Evolutionary conservation across 23 red algal genomes (phyloP).

Genomic region (Agarophyton chilense): DNA sequence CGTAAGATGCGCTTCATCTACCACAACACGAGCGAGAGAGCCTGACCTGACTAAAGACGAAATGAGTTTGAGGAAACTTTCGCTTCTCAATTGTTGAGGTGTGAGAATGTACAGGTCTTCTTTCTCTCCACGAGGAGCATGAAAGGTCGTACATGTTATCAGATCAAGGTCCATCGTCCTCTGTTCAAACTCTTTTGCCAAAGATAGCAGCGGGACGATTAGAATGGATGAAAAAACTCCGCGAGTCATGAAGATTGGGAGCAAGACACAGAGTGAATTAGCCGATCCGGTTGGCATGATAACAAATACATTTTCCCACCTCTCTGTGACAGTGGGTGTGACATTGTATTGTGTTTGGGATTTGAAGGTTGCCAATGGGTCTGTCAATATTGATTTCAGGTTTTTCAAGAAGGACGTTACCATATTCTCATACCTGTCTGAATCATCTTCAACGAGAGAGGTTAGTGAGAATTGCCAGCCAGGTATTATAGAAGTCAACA

Average conservation of each 20-base stretch:
- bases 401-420: neutral
- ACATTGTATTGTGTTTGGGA: neutral
- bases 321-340: neutral
- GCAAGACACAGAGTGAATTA: neutral
- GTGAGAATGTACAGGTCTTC: neutral
- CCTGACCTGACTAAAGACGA: neutral
- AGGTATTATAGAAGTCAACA: neutral
- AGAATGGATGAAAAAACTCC: neutral
- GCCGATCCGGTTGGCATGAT: slow-evolving; percentile 6
- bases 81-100: neutral
- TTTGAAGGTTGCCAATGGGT: neutral
- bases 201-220: neutral
- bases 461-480: neutral
- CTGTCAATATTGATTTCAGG: neutral
- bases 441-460: neutral
- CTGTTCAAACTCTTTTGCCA: neutral
- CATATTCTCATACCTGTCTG: neutral
- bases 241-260: slow-evolving; percentile 10
- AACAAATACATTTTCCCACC: neutral
- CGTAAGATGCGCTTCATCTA: slow-evolving; percentile 23
- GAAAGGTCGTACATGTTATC: neutral
- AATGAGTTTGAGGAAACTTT: neutral
- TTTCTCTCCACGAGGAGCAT: no score
- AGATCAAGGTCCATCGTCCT: neutral
- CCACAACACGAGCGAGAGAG: neutral